phyloP scores from a whole-genome alignment of 2,329 filamentous ascomycete species.

The Penicillium sp. region DNA sequence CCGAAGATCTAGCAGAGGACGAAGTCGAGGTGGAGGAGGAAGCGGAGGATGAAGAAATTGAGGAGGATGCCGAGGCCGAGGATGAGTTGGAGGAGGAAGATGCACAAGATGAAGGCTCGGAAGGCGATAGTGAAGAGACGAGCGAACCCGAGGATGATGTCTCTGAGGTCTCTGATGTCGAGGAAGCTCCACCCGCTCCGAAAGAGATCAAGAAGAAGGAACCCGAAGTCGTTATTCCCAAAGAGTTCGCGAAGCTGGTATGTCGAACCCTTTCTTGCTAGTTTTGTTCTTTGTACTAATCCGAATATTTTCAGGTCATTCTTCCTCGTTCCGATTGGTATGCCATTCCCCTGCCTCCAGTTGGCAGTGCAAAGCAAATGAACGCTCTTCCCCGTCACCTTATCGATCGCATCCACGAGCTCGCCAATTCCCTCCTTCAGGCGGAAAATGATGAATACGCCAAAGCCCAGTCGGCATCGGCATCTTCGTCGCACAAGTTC shows the following conservation, averaged over 20 bases:
- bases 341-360: constrained; percentile 60
- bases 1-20: constrained; percentile 40
- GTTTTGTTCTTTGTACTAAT: constrained; percentile 26
- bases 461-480: constrained; percentile 71
- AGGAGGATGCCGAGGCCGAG: constrained; percentile 33
- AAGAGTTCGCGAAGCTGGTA: constrained; percentile 46
- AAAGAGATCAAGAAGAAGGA: constrained; percentile 20
- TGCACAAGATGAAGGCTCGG: constrained; percentile 44
- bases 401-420: constrained; percentile 64
- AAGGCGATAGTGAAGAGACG: constrained; percentile 35
- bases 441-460: constrained; percentile 78
- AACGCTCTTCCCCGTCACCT: constrained; percentile 57
- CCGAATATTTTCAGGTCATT: constrained; percentile 54
- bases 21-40: constrained; percentile 34
- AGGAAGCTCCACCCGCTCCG: constrained; percentile 35
- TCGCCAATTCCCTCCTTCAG: constrained; percentile 77
- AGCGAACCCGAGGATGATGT: constrained; percentile 35
- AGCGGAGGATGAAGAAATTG: constrained; percentile 16
- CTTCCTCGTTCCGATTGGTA: constrained; percentile 73
- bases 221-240: constrained; percentile 38
- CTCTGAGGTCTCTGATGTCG: constrained; percentile 37
- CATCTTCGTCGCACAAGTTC: constrained; percentile 91
- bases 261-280: constrained; percentile 18
- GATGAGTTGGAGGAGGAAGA: constrained; percentile 43
- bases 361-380: constrained; percentile 56